These are phyloP conservation scores for Cajanus cajan DNA, from an alignment of 306 rosid species.

Conservation along the genomic window DNA sequence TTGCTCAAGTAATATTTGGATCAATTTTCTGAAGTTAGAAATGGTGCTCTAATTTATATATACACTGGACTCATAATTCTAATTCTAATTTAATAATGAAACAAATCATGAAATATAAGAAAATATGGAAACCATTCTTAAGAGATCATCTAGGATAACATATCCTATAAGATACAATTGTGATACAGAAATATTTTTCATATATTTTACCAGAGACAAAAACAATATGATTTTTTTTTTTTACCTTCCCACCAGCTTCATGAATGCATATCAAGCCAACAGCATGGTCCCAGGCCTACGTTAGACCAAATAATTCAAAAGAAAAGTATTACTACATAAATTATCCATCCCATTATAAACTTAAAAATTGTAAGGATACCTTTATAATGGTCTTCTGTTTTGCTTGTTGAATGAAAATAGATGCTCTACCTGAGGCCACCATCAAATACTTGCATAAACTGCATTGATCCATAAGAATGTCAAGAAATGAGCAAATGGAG, in stretches of 20 bases:
- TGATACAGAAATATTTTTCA: not conserved
- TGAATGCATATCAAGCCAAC: slow-evolving; percentile 43
- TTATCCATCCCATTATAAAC: not conserved
- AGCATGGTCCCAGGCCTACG: slow-evolving; percentile 48
- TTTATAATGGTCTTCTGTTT: slow-evolving; percentile 39
- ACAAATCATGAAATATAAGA: not conserved
- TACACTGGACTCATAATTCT: not conserved
- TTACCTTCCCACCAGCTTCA: slow-evolving; percentile 48
- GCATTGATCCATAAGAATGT: slow-evolving; percentile 22
- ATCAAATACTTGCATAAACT: slow-evolving; percentile 50
- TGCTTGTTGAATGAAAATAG: slow-evolving; percentile 41
- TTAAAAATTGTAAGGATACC: slow-evolving; percentile 26
- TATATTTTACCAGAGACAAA: not conserved
- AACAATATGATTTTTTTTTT: not conserved
- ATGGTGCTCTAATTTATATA: not conserved
- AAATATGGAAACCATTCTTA: not conserved
- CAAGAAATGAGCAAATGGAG: slow-evolving; percentile 22
- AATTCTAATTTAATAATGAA: not conserved
- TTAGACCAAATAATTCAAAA: not conserved
- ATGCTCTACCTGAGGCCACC: slow-evolving; percentile 52
- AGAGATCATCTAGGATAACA: slow-evolving; percentile 10
- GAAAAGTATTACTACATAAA: not conserved
- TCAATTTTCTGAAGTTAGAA: too few relatives aligned
- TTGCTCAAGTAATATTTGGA: too few relatives aligned
- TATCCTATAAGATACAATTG: not conserved